Conservation (phyloP, 2,329 filamentous ascomycete species). For the Scleromitrula shiraiana region DNA sequence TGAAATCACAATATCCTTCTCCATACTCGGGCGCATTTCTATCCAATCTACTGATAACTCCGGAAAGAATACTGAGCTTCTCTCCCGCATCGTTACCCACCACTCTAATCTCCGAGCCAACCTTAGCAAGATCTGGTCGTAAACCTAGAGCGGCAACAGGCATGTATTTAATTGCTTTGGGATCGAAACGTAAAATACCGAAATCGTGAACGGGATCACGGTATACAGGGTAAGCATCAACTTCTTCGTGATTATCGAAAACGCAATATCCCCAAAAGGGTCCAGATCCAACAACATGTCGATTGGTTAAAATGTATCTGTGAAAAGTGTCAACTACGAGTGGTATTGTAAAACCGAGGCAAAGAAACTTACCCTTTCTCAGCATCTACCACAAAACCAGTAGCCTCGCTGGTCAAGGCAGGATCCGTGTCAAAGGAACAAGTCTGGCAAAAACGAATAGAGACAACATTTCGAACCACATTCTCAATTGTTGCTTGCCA, state of each 20-base stretch:
- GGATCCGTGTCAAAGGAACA: conserved; percentile 97
- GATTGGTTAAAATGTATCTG: conserved; percentile 75
- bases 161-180: conserved; percentile 96
- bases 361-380: conserved; percentile 55
- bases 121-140: conserved; percentile 77
- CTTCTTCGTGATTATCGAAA: conserved; percentile 97
- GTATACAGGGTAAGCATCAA: conserved; percentile 93
- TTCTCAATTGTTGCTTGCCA: conserved; percentile 95
- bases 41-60: conserved; percentile 92
- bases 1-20: conserved; percentile 98
- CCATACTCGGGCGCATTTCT: conserved; percentile 97
- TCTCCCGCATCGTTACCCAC: conserved; percentile 98
- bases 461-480: conserved; percentile 91
- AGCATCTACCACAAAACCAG: conserved; percentile 94
- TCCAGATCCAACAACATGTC: conserved; percentile 89
- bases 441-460: conserved; percentile 98
- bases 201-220: conserved; percentile 98
- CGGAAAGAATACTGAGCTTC: conserved; percentile 94
- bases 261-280: conserved; percentile 98
- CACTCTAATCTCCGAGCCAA: conserved; percentile 90
- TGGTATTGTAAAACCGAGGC: background rate
- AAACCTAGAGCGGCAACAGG: conserved; percentile 71
- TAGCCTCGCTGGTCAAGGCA: conserved; percentile 89
- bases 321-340: conserved; percentile 21
- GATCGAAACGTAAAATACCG: conserved; percentile 92